These are phyloP conservation scores for Kodamaea fukazawae DNA, from an alignment of 805 yeast species.

Conservation along the genomic window DNA sequence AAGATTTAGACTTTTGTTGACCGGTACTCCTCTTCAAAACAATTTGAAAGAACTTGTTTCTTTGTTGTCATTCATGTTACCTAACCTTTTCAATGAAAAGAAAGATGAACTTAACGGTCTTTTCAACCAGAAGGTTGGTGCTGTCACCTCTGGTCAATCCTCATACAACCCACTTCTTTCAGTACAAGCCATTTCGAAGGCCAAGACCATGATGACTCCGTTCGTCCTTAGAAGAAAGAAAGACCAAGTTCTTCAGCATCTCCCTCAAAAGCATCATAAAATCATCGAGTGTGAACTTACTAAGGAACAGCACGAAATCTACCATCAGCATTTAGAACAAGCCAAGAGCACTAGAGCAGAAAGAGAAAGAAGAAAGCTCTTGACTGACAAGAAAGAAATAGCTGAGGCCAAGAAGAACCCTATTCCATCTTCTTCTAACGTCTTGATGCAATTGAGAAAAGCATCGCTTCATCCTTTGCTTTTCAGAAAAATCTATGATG, in stretches of 20 bases:
- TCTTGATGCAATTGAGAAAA: slow-evolving; percentile 85
- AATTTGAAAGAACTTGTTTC: slow-evolving; percentile 89
- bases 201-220: slow-evolving; percentile 98
- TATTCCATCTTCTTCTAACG: slow-evolving; percentile 55
- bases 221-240: slow-evolving; percentile 90
- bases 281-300: slow-evolving; percentile 66
- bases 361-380: slow-evolving; percentile 40
- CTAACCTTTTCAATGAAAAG: slow-evolving; percentile 74
- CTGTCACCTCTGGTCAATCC: slow-evolving; percentile 41
- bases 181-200: slow-evolving; percentile 86
- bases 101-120: slow-evolving; percentile 77
- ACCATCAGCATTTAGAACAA: slow-evolving; percentile 53
- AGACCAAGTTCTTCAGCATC: slow-evolving; percentile 84
- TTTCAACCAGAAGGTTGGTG: slow-evolving; percentile 83
- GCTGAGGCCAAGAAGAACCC: slow-evolving; percentile 29
- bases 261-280: slow-evolving; percentile 72
- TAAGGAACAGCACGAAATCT: slow-evolving; percentile 53
- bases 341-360: slow-evolving; percentile 42
- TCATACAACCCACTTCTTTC: slow-evolving; percentile 79
- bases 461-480: slow-evolving; percentile 91
- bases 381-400: slow-evolving; percentile 34
- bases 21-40: slow-evolving; percentile 97
- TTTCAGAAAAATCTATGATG: slow-evolving; percentile 64
- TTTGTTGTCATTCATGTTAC: slow-evolving; percentile 85
- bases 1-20: slow-evolving; percentile 77